Evolutionary conservation across 352 stramenopile genomes (phyloP).

Genomic region (Pythium volutum): DNA sequence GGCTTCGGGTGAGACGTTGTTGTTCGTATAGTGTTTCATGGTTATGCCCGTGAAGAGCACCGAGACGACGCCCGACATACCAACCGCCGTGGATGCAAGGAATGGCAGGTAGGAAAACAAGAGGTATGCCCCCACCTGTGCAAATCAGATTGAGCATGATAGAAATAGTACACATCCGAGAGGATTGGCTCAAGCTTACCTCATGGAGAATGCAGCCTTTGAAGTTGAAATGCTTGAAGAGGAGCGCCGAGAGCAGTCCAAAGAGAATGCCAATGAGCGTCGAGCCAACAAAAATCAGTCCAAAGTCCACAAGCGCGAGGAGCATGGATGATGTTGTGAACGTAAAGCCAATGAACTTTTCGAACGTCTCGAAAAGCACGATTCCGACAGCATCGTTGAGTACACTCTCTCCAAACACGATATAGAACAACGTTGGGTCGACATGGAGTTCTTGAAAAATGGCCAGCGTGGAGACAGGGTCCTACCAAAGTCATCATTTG

Average conservation of each 20-base stretch:
- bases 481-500: background rate
- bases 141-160: background rate
- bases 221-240: slow-evolving; percentile 77
- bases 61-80: slow-evolving; percentile 72
- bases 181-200: slow-evolving; percentile 27
- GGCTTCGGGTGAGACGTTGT: slow-evolving; percentile 34
- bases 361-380: slow-evolving; percentile 72
- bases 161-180: background rate
- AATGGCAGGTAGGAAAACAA: slow-evolving; percentile 40
- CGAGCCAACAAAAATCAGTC: slow-evolving; percentile 60
- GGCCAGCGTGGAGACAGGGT: slow-evolving; percentile 78
- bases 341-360: slow-evolving; percentile 59
- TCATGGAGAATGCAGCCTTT: slow-evolving; percentile 55
- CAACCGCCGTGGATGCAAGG: slow-evolving; percentile 24
- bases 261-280: slow-evolving; percentile 60
- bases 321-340: slow-evolving; percentile 30
- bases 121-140: slow-evolving; percentile 30
- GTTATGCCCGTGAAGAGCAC: slow-evolving; percentile 69
- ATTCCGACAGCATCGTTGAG: slow-evolving; percentile 85
- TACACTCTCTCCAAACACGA: slow-evolving; percentile 83
- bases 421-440: slow-evolving; percentile 78
- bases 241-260: slow-evolving; percentile 42
- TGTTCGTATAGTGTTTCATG: slow-evolving; percentile 41
- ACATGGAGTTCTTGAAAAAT: slow-evolving; percentile 67
- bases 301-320: slow-evolving; percentile 52